Base-by-base conservation (phyloP, 2,329 filamentous ascomycete species). In the Fusarium denticulatum region DNA sequence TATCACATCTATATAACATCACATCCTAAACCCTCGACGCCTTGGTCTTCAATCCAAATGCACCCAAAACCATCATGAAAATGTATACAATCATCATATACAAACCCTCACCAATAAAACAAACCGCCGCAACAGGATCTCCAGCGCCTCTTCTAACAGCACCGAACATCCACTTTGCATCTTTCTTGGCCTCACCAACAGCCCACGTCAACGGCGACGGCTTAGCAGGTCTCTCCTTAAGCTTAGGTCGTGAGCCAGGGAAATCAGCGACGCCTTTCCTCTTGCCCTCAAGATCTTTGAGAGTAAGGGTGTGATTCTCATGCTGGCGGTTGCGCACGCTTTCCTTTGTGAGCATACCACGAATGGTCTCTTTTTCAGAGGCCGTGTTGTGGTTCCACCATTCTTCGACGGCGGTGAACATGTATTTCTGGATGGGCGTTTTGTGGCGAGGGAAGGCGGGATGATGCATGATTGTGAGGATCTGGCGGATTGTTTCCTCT, bases 401-500 rank as follows among this genome's bases (percentile, higher is more conserved):
- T 60, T 88, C 86, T 71, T 92, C 87, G 3, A 97, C 94, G 1
- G 91, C 91, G 37, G 90, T 87, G 82, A 93, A 97, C 95, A 97
- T 97, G 61, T 90, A 91, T 57, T 89, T 88, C 74, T 97, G 95
- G 36, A 95, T 90, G 79, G 96, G 91, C 63, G 92, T 87, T 69
- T 87, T 87, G 67, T 91, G 89, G 7, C 74, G 63, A 15, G 94
- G 90, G 43, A 94, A 85, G 5, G 92, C 92, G 0, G 95, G 95
- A 79, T 98, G 95, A 80, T 98, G 95, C 83, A 97, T 95, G 10
- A 93, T 90, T 24, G 88, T 88, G 46, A 94, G 82, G 34, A 96
- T 90, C 72, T 97, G 94, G 68, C 92, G 85, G 69, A 95, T 86
- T 1, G 97, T 91, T 79, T 95, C 91, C 26, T 95, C 88, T 16